A percentile compares a stretch with the other conserved stretches of the same genome.
phyloP scores from a whole-genome alignment of 768 basidiomycete genomes.

The Erythrobasidium yunnanense region DNA sequence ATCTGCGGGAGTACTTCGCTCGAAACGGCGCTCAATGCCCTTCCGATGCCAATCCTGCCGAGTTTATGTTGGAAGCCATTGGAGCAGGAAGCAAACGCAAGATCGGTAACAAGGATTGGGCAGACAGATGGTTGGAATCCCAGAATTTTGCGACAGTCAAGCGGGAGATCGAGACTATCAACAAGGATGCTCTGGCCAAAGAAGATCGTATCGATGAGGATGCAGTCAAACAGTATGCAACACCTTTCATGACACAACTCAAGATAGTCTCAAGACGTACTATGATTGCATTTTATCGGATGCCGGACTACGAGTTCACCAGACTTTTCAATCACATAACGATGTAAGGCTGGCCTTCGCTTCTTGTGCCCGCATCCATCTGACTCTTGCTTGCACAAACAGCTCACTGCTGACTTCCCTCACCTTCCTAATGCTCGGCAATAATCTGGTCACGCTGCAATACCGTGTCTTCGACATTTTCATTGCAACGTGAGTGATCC shows the following conservation, averaged over 20 bases:
- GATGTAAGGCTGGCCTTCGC: constrained; percentile 38
- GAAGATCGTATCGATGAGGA: constrained; percentile 45
- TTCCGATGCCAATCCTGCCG: constrained; percentile 57
- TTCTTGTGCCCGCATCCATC: not conserved
- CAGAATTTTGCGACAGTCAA: constrained; percentile 51
- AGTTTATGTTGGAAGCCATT: constrained; percentile 57
- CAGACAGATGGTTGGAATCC: constrained; percentile 51
- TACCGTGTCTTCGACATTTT: constrained; percentile 67
- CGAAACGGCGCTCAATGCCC: constrained; percentile 64
- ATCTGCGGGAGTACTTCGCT: constrained; percentile 65
- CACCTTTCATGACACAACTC: constrained; percentile 64
- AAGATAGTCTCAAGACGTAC: constrained; percentile 57
- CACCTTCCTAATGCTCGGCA: constrained; percentile 65
- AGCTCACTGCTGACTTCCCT: constrained; percentile 63
- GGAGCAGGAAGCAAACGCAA: constrained; percentile 62
- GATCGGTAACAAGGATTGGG: constrained; percentile 52
- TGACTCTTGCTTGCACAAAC: constrained; percentile 35
- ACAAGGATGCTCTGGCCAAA: constrained; percentile 46
- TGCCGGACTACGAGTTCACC: constrained; percentile 73
- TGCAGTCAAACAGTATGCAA: constrained; percentile 48
- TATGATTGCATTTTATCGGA: constrained; percentile 64
- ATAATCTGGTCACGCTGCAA: constrained; percentile 57
- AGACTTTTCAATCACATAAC: constrained; percentile 63
- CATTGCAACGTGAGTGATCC: constrained; percentile 47
- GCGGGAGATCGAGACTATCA: constrained; percentile 47